Base-by-base conservation (phyloP, 1,284 basidiomycete genomes). In the Heterobasidion occidentale region DNA sequence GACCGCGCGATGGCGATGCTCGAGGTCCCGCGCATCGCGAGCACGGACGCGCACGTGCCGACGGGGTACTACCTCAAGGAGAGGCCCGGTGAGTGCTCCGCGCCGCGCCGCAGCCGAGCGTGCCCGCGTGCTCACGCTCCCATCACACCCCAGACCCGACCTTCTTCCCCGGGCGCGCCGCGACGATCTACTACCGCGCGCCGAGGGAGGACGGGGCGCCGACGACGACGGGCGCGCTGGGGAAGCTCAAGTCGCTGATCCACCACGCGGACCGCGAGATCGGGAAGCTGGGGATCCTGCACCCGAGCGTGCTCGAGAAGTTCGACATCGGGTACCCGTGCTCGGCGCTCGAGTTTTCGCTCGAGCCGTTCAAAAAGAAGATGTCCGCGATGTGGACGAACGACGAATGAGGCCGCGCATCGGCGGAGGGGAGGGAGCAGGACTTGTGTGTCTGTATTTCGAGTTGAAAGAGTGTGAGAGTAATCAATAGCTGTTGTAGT, bases 321-420 rank as follows among this genome's bases (percentile, higher is more conserved):
- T 98, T 95, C 71, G 94, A 97, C 70, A 88, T 99, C 62, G 82
- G 83, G 51, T 95, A 92, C 73, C 97, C 96, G n/a, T 98, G 94
- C 72, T 97, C 94, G 15, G 88, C 88, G 9, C 75, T 99, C 58
- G 97, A 99, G 78, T 93, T 99, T 69, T 89, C 88, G 52, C 77
- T 99, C 52, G 93, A 97, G 71, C 89, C 88, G 14, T 94, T 99
- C 79, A 86, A 93, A 74, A 94, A 90, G 72, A 76, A 67, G 61
- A 63, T 66, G 61, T 62, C 66, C 52, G 56, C 63, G 44, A 54
- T 68, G 58, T 70, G 63, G 63, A 60, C 60, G 53, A 61, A 64
- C 47, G 59, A 66, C n/a, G 58, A 62, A 20, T 61, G 46, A 42
- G 38, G 15, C 38, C 38, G 9, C 38, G 38, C 38, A 15, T 42